Conservation (phyloP, 2,329 filamentous ascomycete species). For the Basipetospora chlamydospora region DNA sequence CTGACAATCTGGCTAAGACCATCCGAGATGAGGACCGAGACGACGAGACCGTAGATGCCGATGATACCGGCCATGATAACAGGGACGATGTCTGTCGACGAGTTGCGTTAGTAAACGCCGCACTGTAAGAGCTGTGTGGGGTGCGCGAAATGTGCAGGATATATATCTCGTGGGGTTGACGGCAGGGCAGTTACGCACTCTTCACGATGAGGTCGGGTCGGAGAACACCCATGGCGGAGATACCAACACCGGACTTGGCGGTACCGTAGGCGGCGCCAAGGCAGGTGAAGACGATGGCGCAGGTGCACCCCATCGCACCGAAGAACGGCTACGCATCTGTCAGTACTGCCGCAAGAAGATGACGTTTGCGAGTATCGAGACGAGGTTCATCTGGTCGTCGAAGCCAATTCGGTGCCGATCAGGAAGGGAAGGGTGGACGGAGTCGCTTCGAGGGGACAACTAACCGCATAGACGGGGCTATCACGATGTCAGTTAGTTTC, state of each 20-base stretch:
- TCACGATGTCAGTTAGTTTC: constrained; percentile 27
- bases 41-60: constrained; percentile 91
- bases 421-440: no score
- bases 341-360: constrained; percentile 15
- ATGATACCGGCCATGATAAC: constrained; percentile 99
- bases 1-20: constrained; percentile 57
- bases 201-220: constrained; percentile 97
- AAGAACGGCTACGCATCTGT: constrained; percentile 57
- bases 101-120: no score
- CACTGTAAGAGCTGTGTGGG: no score
- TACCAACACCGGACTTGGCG: constrained; percentile 96
- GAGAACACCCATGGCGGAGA: constrained; percentile 95
- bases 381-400: constrained; percentile 4
- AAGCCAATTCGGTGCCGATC: constrained; percentile 10
- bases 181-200: constrained; percentile 79
- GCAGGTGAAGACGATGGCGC: constrained; percentile 94
- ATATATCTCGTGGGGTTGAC: no score
- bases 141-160: no score
- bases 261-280: constrained; percentile 96
- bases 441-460: constrained; percentile 29
- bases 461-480: constrained; percentile 98
- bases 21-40: constrained; percentile 76
- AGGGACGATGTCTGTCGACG: constrained; percentile 81
- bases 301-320: constrained; percentile 92
- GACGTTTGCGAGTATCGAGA: constrained; percentile 6